phyloP scores from a whole-genome alignment of 2,329 filamentous ascomycete genomes.

The Phyllosticta paracitricarpa region DNA sequence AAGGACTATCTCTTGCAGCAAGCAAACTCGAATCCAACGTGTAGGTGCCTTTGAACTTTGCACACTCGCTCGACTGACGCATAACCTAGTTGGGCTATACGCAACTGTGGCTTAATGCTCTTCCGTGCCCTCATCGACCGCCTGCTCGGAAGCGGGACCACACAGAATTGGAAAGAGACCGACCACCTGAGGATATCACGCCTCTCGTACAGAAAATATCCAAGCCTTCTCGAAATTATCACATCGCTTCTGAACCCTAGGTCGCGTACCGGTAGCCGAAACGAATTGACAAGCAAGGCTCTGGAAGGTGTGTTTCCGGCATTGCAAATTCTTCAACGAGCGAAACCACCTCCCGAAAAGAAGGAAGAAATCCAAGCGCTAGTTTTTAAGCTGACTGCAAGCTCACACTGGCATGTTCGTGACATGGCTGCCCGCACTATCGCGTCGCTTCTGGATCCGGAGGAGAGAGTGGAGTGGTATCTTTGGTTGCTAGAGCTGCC shows the following conservation, averaged over 20 bases:
- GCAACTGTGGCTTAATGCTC: constrained; percentile 85
- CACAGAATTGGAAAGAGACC: constrained; percentile 46
- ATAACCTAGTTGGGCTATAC: constrained; percentile 67
- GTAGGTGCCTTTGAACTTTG: constrained; percentile 31
- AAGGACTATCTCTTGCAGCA: constrained; percentile 69
- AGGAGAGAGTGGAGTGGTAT: constrained; percentile 18
- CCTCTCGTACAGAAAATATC: constrained; percentile 61
- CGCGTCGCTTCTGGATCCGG: constrained; percentile 23
- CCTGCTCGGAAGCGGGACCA: constrained; percentile 29
- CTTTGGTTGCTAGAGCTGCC: constrained; percentile 15
- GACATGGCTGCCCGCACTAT: constrained; percentile 71
- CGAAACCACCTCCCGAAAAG: constrained; percentile 52
- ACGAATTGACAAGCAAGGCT: constrained; percentile 23
- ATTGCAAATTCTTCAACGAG: constrained; percentile 68
- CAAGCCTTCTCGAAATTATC: constrained; percentile 54
- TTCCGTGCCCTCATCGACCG: constrained; percentile 76
- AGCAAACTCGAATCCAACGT: constrained; percentile 68
- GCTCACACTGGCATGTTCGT: constrained; percentile 67
- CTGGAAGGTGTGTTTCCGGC: constrained; percentile 68
- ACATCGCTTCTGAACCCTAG: constrained; percentile 45
- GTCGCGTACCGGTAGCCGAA: constrained; percentile 1
- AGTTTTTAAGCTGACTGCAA: constrained; percentile 55
- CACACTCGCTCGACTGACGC: neutral
- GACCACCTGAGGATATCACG: constrained; percentile 35
- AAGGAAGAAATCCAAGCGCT: constrained; percentile 46